phyloP scores from a whole-genome alignment of 2,329 filamentous ascomycete genomes.

The Raffaelea ambrosiae region DNA sequence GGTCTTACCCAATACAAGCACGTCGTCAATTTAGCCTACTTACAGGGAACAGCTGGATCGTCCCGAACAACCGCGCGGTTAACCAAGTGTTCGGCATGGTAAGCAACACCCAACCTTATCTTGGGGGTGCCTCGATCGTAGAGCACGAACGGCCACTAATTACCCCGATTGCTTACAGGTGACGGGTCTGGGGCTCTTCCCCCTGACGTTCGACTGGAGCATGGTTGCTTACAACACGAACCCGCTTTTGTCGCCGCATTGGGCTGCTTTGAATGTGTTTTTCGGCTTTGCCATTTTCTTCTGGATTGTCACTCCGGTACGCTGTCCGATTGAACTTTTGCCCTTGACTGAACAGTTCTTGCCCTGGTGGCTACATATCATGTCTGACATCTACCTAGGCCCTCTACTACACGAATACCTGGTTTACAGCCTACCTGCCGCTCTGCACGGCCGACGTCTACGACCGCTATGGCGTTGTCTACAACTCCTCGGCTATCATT shows the following conservation, averaged over 20 bases:
- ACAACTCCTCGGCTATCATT: conserved; percentile 41
- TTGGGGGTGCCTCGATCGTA: too few relatives aligned
- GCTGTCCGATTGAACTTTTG: too few relatives aligned
- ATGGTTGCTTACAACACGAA: conserved; percentile 41
- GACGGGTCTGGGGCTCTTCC: conserved; percentile 52
- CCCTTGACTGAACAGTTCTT: too few relatives aligned
- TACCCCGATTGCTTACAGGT: conserved; percentile 9
- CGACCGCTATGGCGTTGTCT: conserved; percentile 40
- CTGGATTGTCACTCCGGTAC: conserved; percentile 34
- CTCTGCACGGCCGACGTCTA: conserved; percentile 43
- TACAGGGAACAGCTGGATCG: conserved; percentile 45
- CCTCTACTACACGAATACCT: conserved; percentile 39
- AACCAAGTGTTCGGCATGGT: conserved; percentile 59
- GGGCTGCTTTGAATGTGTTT: conserved; percentile 39
- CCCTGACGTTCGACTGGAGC: conserved; percentile 60
- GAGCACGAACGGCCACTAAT: not conserved
- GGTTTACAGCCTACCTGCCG: conserved; percentile 43
- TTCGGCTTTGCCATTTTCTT: conserved; percentile 33
- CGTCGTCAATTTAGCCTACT: too few relatives aligned
- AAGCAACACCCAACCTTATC: conserved; percentile 8
- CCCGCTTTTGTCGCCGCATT: conserved; percentile 30
- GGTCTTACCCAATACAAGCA: not conserved
- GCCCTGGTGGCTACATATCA: not conserved
- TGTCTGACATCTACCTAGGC: conserved; percentile 20
- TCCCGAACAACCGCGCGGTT: conserved; percentile 49